These are phyloP conservation scores for Phlegmacium glaucopus DNA, from an alignment of 768 basidiomycete genomes.

Conservation along the genomic window DNA sequence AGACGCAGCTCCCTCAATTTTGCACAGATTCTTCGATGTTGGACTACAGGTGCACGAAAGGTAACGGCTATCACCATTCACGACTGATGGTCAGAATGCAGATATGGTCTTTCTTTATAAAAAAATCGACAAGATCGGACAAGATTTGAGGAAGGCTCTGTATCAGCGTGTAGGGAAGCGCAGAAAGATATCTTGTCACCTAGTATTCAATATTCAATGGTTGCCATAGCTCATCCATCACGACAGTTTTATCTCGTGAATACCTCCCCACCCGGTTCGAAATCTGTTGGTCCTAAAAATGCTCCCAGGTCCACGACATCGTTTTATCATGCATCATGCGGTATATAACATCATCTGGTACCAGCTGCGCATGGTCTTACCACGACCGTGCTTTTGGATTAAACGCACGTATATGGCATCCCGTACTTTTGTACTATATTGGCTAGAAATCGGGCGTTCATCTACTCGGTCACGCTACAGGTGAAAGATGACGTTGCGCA, in stretches of 20 bases:
- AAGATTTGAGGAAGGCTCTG: no score
- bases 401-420: constrained; percentile 68
- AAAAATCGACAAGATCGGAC: no score
- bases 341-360: constrained; percentile 29
- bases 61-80: no score
- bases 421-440: constrained; percentile 57
- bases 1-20: no score
- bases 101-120: no score
- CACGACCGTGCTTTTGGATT: constrained; percentile 15
- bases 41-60: no score
- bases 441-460: not conserved
- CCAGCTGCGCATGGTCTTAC: constrained; percentile 31
- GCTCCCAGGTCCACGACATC: constrained; percentile 34
- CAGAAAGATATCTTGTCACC: no score
- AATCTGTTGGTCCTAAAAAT: constrained; percentile 71
- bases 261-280: constrained; percentile 81
- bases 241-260: constrained; percentile 78
- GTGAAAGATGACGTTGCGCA: constrained; percentile 58
- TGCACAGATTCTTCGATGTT: no score
- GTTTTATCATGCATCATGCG: not conserved
- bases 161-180: no score
- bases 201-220: constrained; percentile 58
- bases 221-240: constrained; percentile 87
- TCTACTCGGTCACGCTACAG: constrained; percentile 51
- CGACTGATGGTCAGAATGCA: no score